Conservation (phyloP, 257 asterid species). For the Jacaranda copaia region DNA sequence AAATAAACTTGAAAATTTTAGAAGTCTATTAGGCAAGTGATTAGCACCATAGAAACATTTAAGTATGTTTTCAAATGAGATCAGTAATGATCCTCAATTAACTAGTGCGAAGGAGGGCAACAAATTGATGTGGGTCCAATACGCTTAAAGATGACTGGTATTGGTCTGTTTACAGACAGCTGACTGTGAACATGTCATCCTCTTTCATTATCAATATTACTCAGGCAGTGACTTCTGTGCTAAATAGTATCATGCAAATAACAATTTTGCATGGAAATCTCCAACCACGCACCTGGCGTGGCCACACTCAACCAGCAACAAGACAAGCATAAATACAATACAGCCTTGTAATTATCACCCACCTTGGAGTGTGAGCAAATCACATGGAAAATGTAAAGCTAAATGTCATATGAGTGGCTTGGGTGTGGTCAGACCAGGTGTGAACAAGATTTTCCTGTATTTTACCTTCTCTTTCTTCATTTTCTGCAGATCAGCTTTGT, state of each 20-base stretch:
- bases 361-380: conserved; percentile 10
- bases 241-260: conserved; percentile 11
- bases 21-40: conserved; percentile 23
- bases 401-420: conserved; percentile 9
- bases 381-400: neutral
- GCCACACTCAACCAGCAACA: neutral
- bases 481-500: conserved; percentile 89
- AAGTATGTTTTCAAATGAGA: neutral
- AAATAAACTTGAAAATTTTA: conserved; percentile 18
- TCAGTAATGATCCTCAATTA: neutral
- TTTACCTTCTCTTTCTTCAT: conserved; percentile 90
- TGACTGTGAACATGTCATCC: neutral
- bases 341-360: neutral
- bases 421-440: neutral
- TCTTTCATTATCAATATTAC: neutral
- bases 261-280: neutral
- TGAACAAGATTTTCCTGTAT: neutral
- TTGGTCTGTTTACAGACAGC: neutral
- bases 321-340: neutral
- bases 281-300: neutral
- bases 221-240: neutral
- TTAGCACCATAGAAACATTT: neutral
- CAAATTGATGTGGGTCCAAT: neutral
- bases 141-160: neutral
- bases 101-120: conserved; percentile 3